These are phyloP conservation scores for Dothideomycetes sp. DNA, from an alignment of 2,329 filamentous ascomycete species.

Conservation along the genomic window DNA sequence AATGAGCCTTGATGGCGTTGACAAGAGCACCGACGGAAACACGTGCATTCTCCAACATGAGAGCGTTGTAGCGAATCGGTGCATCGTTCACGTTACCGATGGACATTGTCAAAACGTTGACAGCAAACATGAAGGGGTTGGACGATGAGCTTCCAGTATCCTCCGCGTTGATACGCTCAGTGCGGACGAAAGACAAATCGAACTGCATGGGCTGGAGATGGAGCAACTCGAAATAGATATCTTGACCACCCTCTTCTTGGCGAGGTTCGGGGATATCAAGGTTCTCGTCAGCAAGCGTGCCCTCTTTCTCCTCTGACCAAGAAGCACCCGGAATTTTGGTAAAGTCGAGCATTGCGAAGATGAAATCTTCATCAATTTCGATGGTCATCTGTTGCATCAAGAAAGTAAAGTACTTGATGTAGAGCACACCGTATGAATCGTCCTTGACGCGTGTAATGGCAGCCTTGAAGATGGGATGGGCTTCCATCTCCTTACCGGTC, in stretches of 20 bases:
- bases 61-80: constrained; percentile 81
- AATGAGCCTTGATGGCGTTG: constrained; percentile 84
- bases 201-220: constrained; percentile 98
- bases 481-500: constrained; percentile 90
- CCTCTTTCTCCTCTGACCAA: constrained; percentile 76
- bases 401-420: constrained; percentile 95
- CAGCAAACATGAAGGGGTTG: constrained; percentile 96
- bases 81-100: constrained; percentile 99
- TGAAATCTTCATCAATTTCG: constrained; percentile 95
- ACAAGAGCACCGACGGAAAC: constrained; percentile 78
- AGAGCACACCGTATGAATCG: constrained; percentile 92
- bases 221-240: constrained; percentile 95
- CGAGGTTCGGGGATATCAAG: constrained; percentile 89
- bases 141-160: constrained; percentile 75
- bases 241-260: constrained; percentile 73
- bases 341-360: constrained; percentile 91
- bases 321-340: constrained; percentile 83
- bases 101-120: constrained; percentile 98
- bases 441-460: constrained; percentile 94
- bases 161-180: constrained; percentile 90
- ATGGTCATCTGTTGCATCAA: constrained; percentile 96
- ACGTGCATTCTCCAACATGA: constrained; percentile 90
- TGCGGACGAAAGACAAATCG: constrained; percentile 92
- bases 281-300: constrained; percentile 77
- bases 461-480: constrained; percentile 86